Evolutionary conservation across 768 basidiomycete species (phyloP).

Genomic region (Hygrocybe punicea): DNA sequence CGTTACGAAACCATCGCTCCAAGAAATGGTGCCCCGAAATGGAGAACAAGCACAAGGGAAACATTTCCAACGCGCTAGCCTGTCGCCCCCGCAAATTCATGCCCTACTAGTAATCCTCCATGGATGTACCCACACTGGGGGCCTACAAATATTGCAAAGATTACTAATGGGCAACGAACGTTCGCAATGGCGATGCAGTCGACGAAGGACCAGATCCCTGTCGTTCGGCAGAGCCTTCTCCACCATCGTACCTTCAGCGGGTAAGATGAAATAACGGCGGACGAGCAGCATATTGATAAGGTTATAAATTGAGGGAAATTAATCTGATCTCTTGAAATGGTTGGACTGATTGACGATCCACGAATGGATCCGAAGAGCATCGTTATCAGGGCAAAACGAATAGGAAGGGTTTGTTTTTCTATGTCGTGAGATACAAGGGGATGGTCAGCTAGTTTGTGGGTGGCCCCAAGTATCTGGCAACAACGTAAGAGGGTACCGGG

Average conservation of each 20-base stretch:
- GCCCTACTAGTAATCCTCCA: not conserved
- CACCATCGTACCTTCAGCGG: not conserved
- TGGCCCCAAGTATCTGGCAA: constrained; percentile 2
- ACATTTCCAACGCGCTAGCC: not conserved
- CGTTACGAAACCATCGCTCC: constrained; percentile 1
- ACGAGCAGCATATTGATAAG: constrained; percentile 3
- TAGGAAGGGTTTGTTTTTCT: not conserved
- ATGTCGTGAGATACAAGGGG: not conserved
- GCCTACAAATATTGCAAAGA: constrained; percentile 3
- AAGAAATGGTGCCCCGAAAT: constrained; percentile 3
- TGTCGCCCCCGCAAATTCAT: constrained; percentile 5
- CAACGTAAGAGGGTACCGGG: no score
- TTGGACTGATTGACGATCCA: not conserved
- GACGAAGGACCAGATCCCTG: no score
- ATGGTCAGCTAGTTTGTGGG: constrained; percentile 4
- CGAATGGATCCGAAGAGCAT: constrained; percentile 3
- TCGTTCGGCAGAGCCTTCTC: no score
- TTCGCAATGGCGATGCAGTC: constrained; percentile 4
- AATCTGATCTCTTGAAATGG: not conserved
- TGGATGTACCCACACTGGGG: constrained; percentile 2
- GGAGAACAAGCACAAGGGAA: constrained; percentile 5
- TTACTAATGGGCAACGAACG: not conserved
- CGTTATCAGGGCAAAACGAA: constrained; percentile 2
- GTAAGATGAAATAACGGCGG: constrained; percentile 1
- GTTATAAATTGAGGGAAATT: not conserved